Evolutionary conservation across 768 basidiomycete species (phyloP).

Genomic region (Saitozyma sp.): DNA sequence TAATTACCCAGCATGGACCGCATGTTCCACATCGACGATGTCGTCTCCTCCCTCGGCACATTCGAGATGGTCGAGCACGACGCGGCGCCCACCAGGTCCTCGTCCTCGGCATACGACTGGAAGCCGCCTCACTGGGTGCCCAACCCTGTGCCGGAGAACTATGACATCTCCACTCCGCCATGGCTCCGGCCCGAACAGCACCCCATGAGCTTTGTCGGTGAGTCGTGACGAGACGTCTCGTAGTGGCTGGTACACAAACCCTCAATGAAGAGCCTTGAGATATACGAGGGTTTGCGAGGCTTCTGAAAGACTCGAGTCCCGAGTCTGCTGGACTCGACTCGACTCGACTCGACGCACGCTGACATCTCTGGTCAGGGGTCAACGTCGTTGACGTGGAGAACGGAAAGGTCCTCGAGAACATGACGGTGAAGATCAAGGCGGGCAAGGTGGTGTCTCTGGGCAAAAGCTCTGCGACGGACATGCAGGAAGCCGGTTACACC

Average conservation of each 20-base stretch:
- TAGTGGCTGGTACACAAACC: too few relatives aligned
- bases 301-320: too few relatives aligned
- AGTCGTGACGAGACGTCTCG: conserved; percentile 3
- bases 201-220: conserved; percentile 31
- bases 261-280: too few relatives aligned
- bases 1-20: not conserved
- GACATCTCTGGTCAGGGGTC: conserved; percentile 8
- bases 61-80: conserved; percentile 19
- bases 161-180: conserved; percentile 19
- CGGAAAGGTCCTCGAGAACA: conserved; percentile 19
- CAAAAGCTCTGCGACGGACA: conserved; percentile 10
- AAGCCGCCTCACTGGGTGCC: conserved; percentile 21
- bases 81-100: not conserved
- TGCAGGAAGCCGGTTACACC: conserved; percentile 24
- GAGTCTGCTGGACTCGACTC: not conserved
- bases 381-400: conserved; percentile 33
- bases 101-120: conserved; percentile 20
- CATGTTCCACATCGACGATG: conserved; percentile 4
- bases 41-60: conserved; percentile 9
- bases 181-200: conserved; percentile 30
- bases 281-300: too few relatives aligned
- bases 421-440: conserved; percentile 29
- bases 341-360: not conserved
- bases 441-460: conserved; percentile 27
- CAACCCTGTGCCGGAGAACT: conserved; percentile 18